Conservation (phyloP, 768 basidiomycete genomes). For the Tricholoma sp. region DNA sequence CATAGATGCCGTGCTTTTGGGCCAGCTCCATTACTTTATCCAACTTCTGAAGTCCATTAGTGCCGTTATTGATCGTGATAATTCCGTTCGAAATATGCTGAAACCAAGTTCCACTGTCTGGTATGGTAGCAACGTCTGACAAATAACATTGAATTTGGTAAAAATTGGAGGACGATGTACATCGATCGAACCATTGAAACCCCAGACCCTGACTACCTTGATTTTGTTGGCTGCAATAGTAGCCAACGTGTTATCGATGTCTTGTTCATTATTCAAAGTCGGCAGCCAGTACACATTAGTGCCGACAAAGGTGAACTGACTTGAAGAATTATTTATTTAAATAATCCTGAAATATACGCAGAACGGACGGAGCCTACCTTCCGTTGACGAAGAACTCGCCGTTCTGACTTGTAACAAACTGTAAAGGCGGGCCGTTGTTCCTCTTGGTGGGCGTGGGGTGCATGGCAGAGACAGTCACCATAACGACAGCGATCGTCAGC, state of each 20-base stretch:
- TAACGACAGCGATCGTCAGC: constrained; percentile 25
- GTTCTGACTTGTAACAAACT: constrained; percentile 42
- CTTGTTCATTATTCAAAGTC: constrained; percentile 44
- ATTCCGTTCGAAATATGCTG: constrained; percentile 35
- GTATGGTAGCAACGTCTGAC: constrained; percentile 33
- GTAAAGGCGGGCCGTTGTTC: constrained; percentile 18
- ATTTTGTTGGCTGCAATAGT: constrained; percentile 53
- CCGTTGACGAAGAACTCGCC: constrained; percentile 52
- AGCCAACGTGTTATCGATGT: constrained; percentile 53
- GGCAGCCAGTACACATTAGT: constrained; percentile 69
- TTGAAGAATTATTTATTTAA: constrained; percentile 6
- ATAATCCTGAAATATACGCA: constrained; percentile 1
- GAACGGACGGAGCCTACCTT: constrained; percentile 28
- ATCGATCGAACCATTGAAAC: constrained; percentile 51
- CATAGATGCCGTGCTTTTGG: constrained; percentile 32
- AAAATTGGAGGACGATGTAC: not conserved
- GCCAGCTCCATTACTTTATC: constrained; percentile 41
- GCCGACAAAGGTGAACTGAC: constrained; percentile 29
- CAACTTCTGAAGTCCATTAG: constrained; percentile 42
- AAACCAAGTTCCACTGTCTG: constrained; percentile 36
- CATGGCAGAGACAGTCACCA: constrained; percentile 25
- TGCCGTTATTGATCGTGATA: constrained; percentile 35
- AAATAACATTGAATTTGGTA: not conserved
- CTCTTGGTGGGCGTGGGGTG: constrained; percentile 27
- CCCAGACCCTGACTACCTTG: constrained; percentile 64